phyloP scores from a whole-genome alignment of 1,284 basidiomycete genomes.

The Cutaneotrichosporon mucoides region DNA sequence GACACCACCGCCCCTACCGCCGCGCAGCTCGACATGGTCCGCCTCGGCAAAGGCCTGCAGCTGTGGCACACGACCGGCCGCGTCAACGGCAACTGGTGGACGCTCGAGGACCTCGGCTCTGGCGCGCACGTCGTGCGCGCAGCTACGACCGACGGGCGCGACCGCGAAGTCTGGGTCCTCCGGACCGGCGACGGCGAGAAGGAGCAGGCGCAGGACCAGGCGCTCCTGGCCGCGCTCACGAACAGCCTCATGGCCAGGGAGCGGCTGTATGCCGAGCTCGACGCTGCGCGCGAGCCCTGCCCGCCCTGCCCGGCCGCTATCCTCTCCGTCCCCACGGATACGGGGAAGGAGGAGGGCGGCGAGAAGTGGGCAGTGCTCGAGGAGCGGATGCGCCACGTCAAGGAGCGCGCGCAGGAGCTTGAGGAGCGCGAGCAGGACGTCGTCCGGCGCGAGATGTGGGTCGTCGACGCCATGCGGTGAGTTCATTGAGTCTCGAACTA shows the following conservation, averaged over 20 bases:
- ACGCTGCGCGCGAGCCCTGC: slow-evolving; percentile 16
- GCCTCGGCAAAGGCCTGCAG: slow-evolving; percentile 21
- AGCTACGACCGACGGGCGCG: slow-evolving; percentile 8
- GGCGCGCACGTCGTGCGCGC: slow-evolving; percentile 37
- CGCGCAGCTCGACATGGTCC: slow-evolving; percentile 21
- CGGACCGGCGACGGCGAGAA: slow-evolving; percentile 17
- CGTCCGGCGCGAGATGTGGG: slow-evolving; percentile 40
- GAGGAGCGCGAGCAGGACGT: slow-evolving; percentile 42
- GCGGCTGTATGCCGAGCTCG: slow-evolving; percentile 26
- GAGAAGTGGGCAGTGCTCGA: slow-evolving; percentile 11
- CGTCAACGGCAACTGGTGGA: slow-evolving; percentile 27
- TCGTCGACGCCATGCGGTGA: slow-evolving; percentile 42
- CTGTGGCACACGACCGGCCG: slow-evolving; percentile 26
- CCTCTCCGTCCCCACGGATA: neutral
- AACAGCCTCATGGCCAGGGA: slow-evolving; percentile 36
- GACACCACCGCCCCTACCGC: neutral
- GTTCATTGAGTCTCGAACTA: neutral
- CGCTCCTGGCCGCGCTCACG: slow-evolving; percentile 28
- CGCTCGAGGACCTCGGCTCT: slow-evolving; percentile 36
- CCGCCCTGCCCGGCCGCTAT: neutral
- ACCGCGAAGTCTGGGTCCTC: slow-evolving; percentile 44
- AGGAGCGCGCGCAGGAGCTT: slow-evolving; percentile 33
- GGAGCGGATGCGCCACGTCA: slow-evolving; percentile 10
- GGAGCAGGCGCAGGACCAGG: slow-evolving; percentile 13
- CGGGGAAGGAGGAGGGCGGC: neutral